Percentiles rank a stretch among this genome's conserved stretches.
phyloP scores from a whole-genome alignment of 116 monocot genomes.

The Phalaenopsis hybrid region DNA sequence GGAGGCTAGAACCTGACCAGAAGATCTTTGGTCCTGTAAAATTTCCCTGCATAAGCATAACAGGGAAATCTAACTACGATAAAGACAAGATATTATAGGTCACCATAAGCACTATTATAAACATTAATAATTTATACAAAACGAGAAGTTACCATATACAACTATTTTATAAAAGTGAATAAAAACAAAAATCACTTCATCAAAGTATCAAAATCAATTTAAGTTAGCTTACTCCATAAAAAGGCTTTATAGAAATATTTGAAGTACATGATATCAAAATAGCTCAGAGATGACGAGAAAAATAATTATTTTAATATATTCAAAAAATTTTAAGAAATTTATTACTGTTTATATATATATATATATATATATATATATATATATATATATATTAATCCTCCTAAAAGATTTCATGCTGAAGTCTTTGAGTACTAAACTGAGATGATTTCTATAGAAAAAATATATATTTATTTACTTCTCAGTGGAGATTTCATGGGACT shows the following conservation, averaged over 20 bases:
- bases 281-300: neutral
- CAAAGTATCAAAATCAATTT: neutral
- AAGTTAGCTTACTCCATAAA: neutral
- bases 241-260: neutral
- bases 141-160: neutral
- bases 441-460: too few species aligned
- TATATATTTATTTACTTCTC: too few species aligned
- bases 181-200: neutral
- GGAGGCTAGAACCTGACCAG: constrained; percentile 97
- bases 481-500: too few species aligned
- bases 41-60: constrained; percentile 84
- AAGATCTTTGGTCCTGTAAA: constrained; percentile 97
- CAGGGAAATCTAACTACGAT: constrained; percentile 16
- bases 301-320: too few species aligned
- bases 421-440: too few species aligned
- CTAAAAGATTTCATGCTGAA: too few species aligned
- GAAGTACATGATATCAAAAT: neutral
- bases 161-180: neutral
- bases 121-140: neutral
- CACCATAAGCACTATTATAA: neutral
- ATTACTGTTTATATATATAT: too few species aligned
- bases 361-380: too few species aligned
- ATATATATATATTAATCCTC: too few species aligned
- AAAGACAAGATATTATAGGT: neutral
- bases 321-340: too few species aligned